These are phyloP conservation scores for Mrakia blollopis DNA, from an alignment of 768 basidiomycete species.

Conservation along the genomic window DNA sequence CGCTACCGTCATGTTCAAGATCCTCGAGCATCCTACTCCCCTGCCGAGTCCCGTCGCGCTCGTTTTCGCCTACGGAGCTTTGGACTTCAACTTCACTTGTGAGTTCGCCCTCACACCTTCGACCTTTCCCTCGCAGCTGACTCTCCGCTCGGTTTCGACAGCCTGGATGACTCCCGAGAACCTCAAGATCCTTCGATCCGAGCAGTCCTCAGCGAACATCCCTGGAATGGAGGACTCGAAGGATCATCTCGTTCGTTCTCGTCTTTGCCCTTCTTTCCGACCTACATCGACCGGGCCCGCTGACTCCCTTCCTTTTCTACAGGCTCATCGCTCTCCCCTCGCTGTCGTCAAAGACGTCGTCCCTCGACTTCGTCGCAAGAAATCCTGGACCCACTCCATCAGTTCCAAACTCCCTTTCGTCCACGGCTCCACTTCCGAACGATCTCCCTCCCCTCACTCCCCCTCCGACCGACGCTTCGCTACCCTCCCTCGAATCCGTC, in stretches of 20 bases:
- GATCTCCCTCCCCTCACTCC: conserved; percentile 12
- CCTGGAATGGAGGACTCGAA: conserved; percentile 70
- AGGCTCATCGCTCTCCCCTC: conserved; percentile 77
- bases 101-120: neutral
- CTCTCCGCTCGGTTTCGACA: conserved; percentile 84
- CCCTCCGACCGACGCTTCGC: conserved; percentile 6
- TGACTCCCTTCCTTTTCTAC: neutral
- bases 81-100: conserved; percentile 94
- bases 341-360: conserved; percentile 75
- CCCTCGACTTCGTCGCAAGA: conserved; percentile 18
- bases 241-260: conserved; percentile 58
- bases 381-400: conserved; percentile 22
- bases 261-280: neutral
- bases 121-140: conserved; percentile 53
- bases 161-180: conserved; percentile 77
- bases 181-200: conserved; percentile 73
- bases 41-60: conserved; percentile 74
- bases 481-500: neutral
- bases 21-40: conserved; percentile 58
- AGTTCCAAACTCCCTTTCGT: conserved; percentile 12
- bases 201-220: conserved; percentile 78
- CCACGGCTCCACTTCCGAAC: neutral
- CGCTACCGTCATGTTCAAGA: conserved; percentile 74
- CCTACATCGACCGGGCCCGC: neutral
- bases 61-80: conserved; percentile 80